These are phyloP conservation scores for Vitis rotundifolia DNA, from an alignment of 164 flowering plant genomes.

Conservation along the genomic window DNA sequence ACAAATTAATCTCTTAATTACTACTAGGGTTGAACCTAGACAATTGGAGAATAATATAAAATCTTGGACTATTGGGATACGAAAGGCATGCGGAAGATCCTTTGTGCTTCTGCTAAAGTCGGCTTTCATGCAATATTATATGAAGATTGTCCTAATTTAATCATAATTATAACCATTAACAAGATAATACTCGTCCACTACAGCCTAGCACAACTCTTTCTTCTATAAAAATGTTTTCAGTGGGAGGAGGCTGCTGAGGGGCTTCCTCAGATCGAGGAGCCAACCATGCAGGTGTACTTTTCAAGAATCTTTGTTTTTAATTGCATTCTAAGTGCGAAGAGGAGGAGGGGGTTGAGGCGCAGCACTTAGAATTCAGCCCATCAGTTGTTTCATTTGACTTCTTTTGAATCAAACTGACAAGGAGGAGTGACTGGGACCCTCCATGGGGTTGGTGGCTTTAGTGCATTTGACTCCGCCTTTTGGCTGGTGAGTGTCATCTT, in stretches of 20 bases:
- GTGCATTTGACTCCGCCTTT: too few species aligned
- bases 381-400: too few species aligned
- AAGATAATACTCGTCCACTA: conserved; percentile 1
- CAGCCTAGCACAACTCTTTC: conserved; percentile 7
- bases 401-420: too few species aligned
- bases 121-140: too few species aligned
- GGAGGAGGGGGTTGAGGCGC: too few species aligned
- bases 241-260: neutral
- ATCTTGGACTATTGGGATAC: neutral
- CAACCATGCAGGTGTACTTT: conserved; percentile 3
- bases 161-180: neutral
- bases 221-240: neutral
- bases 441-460: too few species aligned
- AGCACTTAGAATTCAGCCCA: too few species aligned
- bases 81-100: conserved; percentile 6
- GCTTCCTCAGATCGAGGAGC: conserved; percentile 1
- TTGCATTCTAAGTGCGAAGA: too few species aligned
- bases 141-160: neutral
- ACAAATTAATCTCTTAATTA: neutral
- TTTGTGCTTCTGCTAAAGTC: neutral
- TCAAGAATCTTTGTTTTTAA: neutral
- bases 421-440: too few species aligned
- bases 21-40: neutral
- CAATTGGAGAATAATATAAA: neutral
- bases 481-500: too few species aligned